Percentiles rank a stretch among this genome's conserved stretches.
phyloP scores from a whole-genome alignment of 257 asterid species.

The Buddleja alternifolia region DNA sequence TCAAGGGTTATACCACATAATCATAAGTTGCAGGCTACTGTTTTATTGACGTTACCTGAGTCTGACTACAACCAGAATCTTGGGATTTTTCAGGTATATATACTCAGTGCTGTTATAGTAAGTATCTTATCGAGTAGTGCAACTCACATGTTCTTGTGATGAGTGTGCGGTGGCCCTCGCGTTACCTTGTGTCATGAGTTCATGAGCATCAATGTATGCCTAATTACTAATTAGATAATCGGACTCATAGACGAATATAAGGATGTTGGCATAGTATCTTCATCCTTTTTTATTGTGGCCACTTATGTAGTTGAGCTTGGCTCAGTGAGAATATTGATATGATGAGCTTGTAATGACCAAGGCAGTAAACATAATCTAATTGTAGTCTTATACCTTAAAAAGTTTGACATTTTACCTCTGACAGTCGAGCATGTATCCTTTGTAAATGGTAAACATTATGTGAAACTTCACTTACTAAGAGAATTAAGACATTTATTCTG shows the following conservation, averaged over 20 bases:
- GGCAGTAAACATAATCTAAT: background rate
- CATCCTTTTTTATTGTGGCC: background rate
- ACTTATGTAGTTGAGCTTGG: background rate
- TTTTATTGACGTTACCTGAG: constrained; percentile 73
- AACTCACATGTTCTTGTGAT: background rate
- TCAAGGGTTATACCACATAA: constrained; percentile 63
- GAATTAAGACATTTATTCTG: background rate
- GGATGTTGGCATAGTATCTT: background rate
- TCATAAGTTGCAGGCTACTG: constrained; percentile 74
- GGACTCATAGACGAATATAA: background rate
- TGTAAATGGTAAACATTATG: background rate
- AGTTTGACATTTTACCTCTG: background rate
- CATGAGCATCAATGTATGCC: background rate
- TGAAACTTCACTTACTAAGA: background rate
- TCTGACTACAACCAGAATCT: constrained; percentile 86
- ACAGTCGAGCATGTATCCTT: background rate
- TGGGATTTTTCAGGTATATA: constrained; percentile 77
- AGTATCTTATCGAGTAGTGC: background rate
- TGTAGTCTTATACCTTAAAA: background rate
- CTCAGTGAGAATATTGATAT: background rate
- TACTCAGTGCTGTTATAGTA: background rate
- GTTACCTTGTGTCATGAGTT: background rate
- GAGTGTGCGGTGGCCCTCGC: background rate
- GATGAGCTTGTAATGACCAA: background rate
- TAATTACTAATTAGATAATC: no score